Percentiles rank a stretch among this genome's conserved stretches.
Conservation (phyloP, 441 rosid species). For the Brassica hybrid region DNA sequence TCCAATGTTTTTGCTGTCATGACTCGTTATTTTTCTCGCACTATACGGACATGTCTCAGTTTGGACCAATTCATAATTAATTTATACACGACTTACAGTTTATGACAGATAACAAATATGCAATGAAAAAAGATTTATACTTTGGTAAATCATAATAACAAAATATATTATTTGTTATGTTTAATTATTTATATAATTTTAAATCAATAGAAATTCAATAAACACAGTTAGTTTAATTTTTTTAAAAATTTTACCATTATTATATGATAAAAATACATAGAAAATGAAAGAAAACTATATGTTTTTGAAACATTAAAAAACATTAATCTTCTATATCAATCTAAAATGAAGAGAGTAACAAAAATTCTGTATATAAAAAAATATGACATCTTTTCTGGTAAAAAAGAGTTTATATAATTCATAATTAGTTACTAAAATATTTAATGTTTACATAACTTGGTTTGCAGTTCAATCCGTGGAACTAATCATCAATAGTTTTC, state of each 20-base stretch:
- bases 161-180: too few species aligned
- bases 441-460: neutral
- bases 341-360: neutral
- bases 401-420: constrained; percentile 9
- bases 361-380: neutral
- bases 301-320: too few species aligned
- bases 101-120: neutral
- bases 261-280: too few species aligned
- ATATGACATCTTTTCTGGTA: too few species aligned
- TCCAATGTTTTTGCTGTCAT: constrained; percentile 13
- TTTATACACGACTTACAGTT: neutral
- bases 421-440: neutral
- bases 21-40: constrained; percentile 34
- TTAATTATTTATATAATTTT: too few species aligned
- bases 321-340: too few species aligned
- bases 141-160: too few species aligned
- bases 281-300: too few species aligned
- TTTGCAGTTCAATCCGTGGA: constrained; percentile 19
- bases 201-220: too few species aligned
- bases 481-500: constrained; percentile 21
- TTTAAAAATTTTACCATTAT: too few species aligned
- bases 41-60: constrained; percentile 29
- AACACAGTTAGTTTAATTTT: too few species aligned
- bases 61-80: constrained; percentile 24
- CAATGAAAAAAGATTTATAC: too few species aligned